Evolutionary conservation across 805 yeast genomes (phyloP), one percentile per base, ranked within the genome.

Genomic region (Hermanozyma aechmeae): DNA sequence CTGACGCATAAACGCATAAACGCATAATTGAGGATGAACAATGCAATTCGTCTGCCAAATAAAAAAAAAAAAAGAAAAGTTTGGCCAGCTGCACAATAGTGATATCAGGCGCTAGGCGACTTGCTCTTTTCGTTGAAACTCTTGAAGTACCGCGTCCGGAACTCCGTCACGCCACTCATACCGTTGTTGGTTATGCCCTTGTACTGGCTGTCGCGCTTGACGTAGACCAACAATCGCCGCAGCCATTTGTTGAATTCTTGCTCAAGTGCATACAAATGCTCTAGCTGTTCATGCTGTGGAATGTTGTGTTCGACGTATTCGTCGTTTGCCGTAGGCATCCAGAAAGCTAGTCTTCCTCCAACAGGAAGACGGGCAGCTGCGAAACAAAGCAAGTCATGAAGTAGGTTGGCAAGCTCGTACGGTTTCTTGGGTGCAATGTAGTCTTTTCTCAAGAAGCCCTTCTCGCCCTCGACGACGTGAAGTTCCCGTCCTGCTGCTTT

Each of bases 281-380:
- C 80, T 33, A 92, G 53, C 24, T 70, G 72, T 36, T 72, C 65
- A 53, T 92, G 96, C 42, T 73, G 76, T 4, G 97, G 97, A 15
- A 87, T 74, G 30, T 68, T 61, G 26, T 81, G 73, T 32, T 67
- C 72, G 20, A 73, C 65, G 38, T 71, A 75, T 40, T 82, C 93
- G 45, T 83, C 94, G 49, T 87, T 86, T 1, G 96, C 94, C 1
- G 94, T 80, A 0, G 98, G 98, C 92, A 87, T 84, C 98, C 98
- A 92, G 53, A 86, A 87, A 16, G 92, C 83, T 20, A 92, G 62
- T 38, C 97, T 62, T 1, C 96, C 95, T 6, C 72, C 73, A 3
- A 74, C 56, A 0, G 81, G 82, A 30, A 92, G 62, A 42, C 87
- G 70, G 10, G 67, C 61, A 3, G 86, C 73, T 0, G 95, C 70